Evolutionary conservation across 2,329 filamentous ascomycete species (phyloP), one percentile per base, ranked within the genome.

Genomic region (Mariannaea elegans): DNA sequence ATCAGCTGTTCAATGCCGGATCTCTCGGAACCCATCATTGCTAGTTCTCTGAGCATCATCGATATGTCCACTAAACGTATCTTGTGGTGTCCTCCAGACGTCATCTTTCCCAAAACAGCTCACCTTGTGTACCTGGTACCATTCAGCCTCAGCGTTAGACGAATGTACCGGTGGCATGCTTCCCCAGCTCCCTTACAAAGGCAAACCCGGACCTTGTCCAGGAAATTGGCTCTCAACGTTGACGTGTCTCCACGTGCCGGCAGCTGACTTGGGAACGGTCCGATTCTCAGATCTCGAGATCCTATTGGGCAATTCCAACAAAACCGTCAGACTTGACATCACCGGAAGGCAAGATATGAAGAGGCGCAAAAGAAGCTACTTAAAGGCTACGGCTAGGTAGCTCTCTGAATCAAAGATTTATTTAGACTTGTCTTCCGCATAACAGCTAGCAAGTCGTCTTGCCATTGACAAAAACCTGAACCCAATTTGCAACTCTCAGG

Each of bases 281-380:
- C 67, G 67, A 70, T 70, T 70, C 57, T 49, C 12, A 48, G 56
- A 58, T 69, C 65, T 59, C 32, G 52, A 60, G 64, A 58, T 62
- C 61, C 52, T 34, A 36, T 32, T 27, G 31, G 21, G 10, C 46
- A 46, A 18, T 12, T 49, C 44, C 44, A 41, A 21, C 19, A 36
- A 50, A 24, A 23, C 59, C 41, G 56, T 45, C 31, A 42, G 23
- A 19, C 42, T 49, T 65, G 64, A 69, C 63, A 66, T 69, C 64
- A 67, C 52, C 23, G 34, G 18, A 14, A 24, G 24, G 24, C 24
- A 27, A 27, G 24, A 5, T 27, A 21, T 10, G 29, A n/a, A 18
- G 32, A 14, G 19, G 13, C n/a, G n/a, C 27, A 31, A 32, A 16
- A 27, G 32, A 16, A 45, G 46, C 21, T 59, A 51, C 39, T 41